phyloP scores from a whole-genome alignment of 208 protist genomes.

The Trichomonas tenax region DNA sequence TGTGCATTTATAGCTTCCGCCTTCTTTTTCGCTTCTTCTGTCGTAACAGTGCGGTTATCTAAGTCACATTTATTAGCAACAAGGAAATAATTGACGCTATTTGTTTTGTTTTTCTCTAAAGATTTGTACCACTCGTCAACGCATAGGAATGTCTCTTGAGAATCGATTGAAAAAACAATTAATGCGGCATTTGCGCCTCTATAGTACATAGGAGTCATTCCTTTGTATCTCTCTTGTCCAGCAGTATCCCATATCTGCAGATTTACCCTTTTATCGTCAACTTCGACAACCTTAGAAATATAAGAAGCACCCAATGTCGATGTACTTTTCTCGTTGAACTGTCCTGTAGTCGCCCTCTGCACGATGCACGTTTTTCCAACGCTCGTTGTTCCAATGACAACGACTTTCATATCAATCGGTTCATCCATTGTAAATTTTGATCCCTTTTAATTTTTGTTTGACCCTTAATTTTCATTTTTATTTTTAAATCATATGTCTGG shows the following conservation, averaged over 20 bases:
- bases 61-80: constrained; percentile 17
- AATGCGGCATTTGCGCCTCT: neutral
- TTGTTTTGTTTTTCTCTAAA: neutral
- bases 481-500: no score
- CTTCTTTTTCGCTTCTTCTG: neutral
- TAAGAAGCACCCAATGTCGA: neutral
- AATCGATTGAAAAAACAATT: neutral
- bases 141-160: neutral
- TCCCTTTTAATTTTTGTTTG: no score
- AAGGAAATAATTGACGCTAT: neutral
- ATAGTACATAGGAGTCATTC: neutral
- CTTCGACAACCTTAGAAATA: neutral
- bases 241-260: constrained; percentile 1
- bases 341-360: neutral
- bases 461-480: no score
- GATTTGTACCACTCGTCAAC: neutral
- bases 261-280: neutral
- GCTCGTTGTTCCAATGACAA: neutral
- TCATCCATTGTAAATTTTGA: neutral
- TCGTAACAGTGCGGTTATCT: neutral
- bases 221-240: neutral
- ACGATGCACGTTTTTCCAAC: constrained; percentile 6
- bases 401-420: neutral
- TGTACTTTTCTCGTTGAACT: neutral
- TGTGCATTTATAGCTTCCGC: neutral